These are phyloP conservation scores for Lyophyllum shimeji DNA, from an alignment of 768 basidiomycete species.

Conservation along the genomic window DNA sequence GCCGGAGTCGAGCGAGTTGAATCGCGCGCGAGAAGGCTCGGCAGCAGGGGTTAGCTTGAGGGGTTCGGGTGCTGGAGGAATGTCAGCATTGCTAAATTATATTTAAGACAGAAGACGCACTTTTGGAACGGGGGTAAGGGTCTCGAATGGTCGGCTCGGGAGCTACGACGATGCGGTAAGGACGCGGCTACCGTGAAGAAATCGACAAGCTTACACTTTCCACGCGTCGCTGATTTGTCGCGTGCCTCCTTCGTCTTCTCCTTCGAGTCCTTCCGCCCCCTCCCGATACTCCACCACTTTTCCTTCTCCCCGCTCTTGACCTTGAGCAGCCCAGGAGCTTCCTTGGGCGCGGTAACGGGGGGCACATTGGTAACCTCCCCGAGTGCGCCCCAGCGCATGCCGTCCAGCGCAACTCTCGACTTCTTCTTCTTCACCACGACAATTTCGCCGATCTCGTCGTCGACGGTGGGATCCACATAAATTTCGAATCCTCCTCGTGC, in stretches of 20 bases:
- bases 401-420: constrained; percentile 58
- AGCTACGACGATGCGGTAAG: constrained; percentile 23
- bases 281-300: constrained; percentile 84
- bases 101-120: constrained; percentile 19
- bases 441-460: constrained; percentile 68
- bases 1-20: constrained; percentile 60
- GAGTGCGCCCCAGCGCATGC: constrained; percentile 52
- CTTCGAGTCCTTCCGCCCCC: constrained; percentile 73
- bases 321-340: constrained; percentile 30
- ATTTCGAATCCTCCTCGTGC: constrained; percentile 59
- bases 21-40: constrained; percentile 45
- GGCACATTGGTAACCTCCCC: constrained; percentile 63
- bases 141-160: constrained; percentile 32
- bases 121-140: constrained; percentile 37
- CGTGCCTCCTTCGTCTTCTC: constrained; percentile 50
- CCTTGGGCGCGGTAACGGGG: constrained; percentile 21
- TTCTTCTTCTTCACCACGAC: constrained; percentile 79
- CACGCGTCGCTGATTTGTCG: constrained; percentile 29
- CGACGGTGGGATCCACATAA: constrained; percentile 62
- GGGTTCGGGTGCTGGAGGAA: constrained; percentile 45
- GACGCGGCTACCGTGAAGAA: background rate
- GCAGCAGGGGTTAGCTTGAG: constrained; percentile 27
- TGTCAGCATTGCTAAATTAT: background rate
- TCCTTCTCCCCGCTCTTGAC: constrained; percentile 37
- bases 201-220: constrained; percentile 39